These are phyloP conservation scores for Melanopsichium pennsylvanicum DNA, from an alignment of 1,284 basidiomycete species.

Conservation along the genomic window DNA sequence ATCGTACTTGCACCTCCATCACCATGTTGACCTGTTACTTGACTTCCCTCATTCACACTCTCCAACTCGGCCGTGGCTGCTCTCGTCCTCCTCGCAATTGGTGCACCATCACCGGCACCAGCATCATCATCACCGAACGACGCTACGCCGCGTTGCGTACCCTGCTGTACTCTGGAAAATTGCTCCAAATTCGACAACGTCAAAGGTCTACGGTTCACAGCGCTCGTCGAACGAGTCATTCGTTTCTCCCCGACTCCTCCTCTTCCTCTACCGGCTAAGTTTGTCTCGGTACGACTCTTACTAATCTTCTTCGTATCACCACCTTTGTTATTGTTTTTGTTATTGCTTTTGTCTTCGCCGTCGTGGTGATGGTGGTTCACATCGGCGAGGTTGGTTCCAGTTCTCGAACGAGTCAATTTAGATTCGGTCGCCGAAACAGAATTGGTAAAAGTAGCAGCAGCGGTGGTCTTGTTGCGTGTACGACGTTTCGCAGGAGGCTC, in stretches of 20 bases:
- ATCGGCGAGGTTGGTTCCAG: conserved; percentile 10
- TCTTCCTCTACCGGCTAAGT: background rate
- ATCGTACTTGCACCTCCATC: conserved; percentile 23
- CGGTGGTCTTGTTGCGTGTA: conserved; percentile 10
- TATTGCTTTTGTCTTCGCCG: too few species aligned
- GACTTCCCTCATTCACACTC: conserved; percentile 16
- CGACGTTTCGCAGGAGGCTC: conserved; percentile 29
- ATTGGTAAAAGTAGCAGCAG: too few species aligned
- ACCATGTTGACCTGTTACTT: background rate
- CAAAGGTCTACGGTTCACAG: conserved; percentile 40
- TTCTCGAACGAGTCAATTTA: conserved; percentile 28
- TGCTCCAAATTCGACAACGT: conserved; percentile 43
- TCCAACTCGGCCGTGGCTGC: conserved; percentile 43
- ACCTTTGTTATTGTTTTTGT: too few species aligned
- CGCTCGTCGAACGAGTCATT: conserved; percentile 29
- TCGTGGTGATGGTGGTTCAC: too few species aligned
- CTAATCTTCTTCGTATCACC: conserved; percentile 10
- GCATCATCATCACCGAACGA: too few species aligned
- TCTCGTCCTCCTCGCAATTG: conserved; percentile 36
- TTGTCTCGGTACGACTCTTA: conserved; percentile 16
- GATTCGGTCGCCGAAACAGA: conserved; percentile 2
- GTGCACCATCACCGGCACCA: conserved; percentile 6
- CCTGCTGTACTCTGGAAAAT: too few species aligned
- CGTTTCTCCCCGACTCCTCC: too few species aligned
- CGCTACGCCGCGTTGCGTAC: too few species aligned